A percentile compares a stretch with the other conserved stretches of the same genome.
Conservation (phyloP, 2,329 filamentous ascomycete genomes). For the Mycosphaerella arachidis region DNA sequence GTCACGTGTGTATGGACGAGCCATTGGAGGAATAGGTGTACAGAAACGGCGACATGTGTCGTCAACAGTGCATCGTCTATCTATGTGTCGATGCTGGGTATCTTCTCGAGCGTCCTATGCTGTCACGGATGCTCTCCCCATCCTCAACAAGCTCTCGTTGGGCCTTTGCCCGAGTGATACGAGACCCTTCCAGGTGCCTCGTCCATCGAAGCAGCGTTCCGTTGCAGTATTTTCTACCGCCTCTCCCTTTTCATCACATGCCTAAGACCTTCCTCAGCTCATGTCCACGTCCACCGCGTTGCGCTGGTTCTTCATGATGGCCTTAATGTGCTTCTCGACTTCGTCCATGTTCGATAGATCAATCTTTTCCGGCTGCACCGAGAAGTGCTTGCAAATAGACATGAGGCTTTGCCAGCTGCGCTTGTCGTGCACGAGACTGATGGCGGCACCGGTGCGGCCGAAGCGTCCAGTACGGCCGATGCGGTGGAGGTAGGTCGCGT, state of each 20-base stretch:
- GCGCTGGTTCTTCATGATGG: conserved; percentile 62
- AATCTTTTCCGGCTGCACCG: conserved; percentile 74
- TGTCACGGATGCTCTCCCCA: background rate
- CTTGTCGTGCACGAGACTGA: conserved; percentile 88
- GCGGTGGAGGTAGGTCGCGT: conserved; percentile 94
- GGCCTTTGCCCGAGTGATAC: background rate
- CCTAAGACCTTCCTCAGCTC: background rate
- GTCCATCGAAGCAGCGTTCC: background rate
- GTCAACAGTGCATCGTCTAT: background rate
- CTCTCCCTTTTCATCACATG: background rate
- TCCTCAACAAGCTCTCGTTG: background rate
- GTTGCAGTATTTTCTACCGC: background rate
- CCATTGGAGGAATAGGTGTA: background rate
- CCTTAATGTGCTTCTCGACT: conserved; percentile 77
- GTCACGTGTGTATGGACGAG: background rate
- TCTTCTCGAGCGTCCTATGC: background rate
- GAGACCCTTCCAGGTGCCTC: background rate
- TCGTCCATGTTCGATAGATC: conserved; percentile 86
- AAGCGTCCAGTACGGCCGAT: conserved; percentile 97
- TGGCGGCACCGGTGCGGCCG: conserved; percentile 90
- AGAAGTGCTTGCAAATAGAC: conserved; percentile 74
- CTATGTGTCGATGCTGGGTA: background rate
- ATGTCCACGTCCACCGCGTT: conserved; percentile 24
- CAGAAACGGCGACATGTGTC: background rate
- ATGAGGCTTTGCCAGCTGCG: conserved; percentile 74